A percentile compares a stretch with the other conserved stretches of the same genome.
Evolutionary conservation across 768 basidiomycete species (phyloP).

Genomic region (Boletales sp.): DNA sequence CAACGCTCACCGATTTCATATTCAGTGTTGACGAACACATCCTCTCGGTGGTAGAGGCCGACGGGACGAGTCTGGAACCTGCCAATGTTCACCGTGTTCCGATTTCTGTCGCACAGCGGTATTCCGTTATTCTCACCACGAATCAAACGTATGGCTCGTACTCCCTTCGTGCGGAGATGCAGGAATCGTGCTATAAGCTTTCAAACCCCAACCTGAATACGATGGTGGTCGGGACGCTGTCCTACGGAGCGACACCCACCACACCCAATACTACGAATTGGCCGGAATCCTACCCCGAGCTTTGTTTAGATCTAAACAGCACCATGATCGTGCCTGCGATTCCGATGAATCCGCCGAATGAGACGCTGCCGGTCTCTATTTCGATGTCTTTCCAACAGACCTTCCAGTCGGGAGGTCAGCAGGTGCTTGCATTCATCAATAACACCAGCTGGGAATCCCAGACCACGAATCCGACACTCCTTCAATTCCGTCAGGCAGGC

Average conservation of each 20-base stretch:
- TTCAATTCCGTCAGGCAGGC: conserved; percentile 24
- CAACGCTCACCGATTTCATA: conserved; percentile 42
- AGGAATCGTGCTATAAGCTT: conserved; percentile 30
- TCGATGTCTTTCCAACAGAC: conserved; percentile 25
- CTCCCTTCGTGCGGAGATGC: conserved; percentile 37
- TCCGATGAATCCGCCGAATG: conserved; percentile 26
- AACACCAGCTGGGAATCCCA: conserved; percentile 26
- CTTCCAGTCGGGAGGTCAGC: conserved; percentile 22
- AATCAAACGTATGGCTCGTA: conserved; percentile 36
- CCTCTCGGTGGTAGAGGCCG: conserved; percentile 46
- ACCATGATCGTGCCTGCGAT: conserved; percentile 28
- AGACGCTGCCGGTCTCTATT: conserved; percentile 16
- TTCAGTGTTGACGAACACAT: conserved; percentile 46
- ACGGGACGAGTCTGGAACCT: conserved; percentile 42
- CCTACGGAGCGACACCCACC: conserved; percentile 24
- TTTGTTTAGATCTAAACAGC: conserved; percentile 26
- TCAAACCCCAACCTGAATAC: conserved; percentile 24
- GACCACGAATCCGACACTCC: conserved; percentile 24
- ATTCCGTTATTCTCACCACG: conserved; percentile 44
- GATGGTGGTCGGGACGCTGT: conserved; percentile 28
- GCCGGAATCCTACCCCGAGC: conserved; percentile 21
- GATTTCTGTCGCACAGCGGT: conserved; percentile 47
- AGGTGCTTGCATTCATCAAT: conserved; percentile 25
- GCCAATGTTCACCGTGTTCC: conserved; percentile 37
- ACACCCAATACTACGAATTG: conserved; percentile 26